Conservation (phyloP, 495 filamentous ascomycete species). For the Neurospora africana region DNA sequence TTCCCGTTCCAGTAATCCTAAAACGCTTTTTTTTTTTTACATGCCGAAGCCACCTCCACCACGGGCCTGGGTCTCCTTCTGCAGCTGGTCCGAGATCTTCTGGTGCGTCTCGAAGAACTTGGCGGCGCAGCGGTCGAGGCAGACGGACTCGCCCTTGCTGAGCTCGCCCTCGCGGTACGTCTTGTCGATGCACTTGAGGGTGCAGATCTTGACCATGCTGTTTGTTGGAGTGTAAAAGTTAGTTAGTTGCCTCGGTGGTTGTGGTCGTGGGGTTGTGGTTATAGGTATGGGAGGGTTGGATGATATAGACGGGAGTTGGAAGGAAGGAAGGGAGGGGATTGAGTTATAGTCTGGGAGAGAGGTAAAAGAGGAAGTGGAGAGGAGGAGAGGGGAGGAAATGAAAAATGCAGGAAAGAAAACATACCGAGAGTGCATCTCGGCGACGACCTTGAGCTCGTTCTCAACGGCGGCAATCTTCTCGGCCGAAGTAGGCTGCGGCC, state of each 20-base stretch:
- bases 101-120: slow-evolving; percentile 99
- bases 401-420: slow-evolving; percentile 1
- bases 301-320: background rate
- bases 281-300: background rate
- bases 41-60: slow-evolving; percentile 27
- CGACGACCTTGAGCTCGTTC: slow-evolving; percentile 86
- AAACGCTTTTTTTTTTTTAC: background rate
- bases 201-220: slow-evolving; percentile 80
- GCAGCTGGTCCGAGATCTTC: slow-evolving; percentile 62
- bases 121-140: slow-evolving; percentile 87
- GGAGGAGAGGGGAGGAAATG: background rate
- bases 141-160: slow-evolving; percentile 97
- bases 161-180: slow-evolving; percentile 91
- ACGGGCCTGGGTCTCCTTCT: slow-evolving; percentile 35
- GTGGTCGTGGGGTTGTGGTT: background rate
- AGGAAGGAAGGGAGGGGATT: no score
- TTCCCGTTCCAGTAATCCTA: no score
- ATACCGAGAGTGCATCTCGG: slow-evolving; percentile 94
- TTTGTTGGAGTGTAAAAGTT: background rate
- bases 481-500: slow-evolving; percentile 81
- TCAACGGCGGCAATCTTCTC: slow-evolving; percentile 93
- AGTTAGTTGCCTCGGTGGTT: background rate
- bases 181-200: slow-evolving; percentile 79
- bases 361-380: background rate
- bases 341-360: no score